Evolutionary conservation across 768 basidiomycete genomes (phyloP).

Genomic region (Mycena metata): DNA sequence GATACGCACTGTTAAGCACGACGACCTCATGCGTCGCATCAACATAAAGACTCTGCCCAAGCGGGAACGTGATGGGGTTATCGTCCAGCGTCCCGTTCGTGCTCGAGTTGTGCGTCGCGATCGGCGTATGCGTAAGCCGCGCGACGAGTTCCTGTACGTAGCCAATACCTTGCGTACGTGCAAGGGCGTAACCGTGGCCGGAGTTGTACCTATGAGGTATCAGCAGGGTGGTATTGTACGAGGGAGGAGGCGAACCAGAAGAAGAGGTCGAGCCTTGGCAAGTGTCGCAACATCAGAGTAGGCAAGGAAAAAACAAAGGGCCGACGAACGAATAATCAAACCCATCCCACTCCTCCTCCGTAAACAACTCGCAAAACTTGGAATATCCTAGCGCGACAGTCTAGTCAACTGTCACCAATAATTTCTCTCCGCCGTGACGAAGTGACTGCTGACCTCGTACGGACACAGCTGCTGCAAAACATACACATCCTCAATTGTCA

Average conservation of each 20-base stretch:
- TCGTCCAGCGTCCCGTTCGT: conserved; percentile 88
- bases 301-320: background rate
- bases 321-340: conserved; percentile 84
- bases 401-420: conserved; percentile 48
- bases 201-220: conserved; percentile 67
- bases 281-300: background rate
- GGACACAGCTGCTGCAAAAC: conserved; percentile 87
- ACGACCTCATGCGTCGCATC: conserved; percentile 96
- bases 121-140: conserved; percentile 82
- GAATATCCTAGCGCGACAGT: conserved; percentile 94
- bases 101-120: conserved; percentile 79
- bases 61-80: conserved; percentile 76
- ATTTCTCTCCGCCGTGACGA: background rate
- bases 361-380: conserved; percentile 92
- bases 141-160: conserved; percentile 88
- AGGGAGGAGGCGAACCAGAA: conserved; percentile 63
- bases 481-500: conserved; percentile 79
- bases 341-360: conserved; percentile 92
- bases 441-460: conserved; percentile 17
- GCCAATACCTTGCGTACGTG: conserved; percentile 82
- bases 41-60: conserved; percentile 81
- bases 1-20: conserved; percentile 77
- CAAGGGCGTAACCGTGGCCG: conserved; percentile 86
- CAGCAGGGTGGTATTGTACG: background rate
- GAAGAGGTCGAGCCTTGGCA: conserved; percentile 67